phyloP scores from a whole-genome alignment of 2,329 filamentous ascomycete species.

The Trichoderma polysporum region DNA sequence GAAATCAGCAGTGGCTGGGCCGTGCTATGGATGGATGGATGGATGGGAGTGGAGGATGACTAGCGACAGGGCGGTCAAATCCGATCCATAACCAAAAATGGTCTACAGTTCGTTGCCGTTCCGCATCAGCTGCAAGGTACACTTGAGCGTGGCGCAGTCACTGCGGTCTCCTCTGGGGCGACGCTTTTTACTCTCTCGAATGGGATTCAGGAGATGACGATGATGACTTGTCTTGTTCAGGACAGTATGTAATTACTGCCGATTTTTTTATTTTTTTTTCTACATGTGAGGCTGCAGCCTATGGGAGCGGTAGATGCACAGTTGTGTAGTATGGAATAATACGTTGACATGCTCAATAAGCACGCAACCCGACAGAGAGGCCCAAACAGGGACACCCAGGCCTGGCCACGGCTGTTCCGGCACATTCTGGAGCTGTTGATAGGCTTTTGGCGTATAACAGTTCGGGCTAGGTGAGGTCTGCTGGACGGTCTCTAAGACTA shows the following conservation, averaged over 20 bases:
- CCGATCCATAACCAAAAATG: too few relatives aligned
- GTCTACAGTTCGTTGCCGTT: too few relatives aligned
- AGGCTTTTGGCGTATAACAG: background rate
- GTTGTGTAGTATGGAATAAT: too few relatives aligned
- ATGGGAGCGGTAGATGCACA: too few relatives aligned
- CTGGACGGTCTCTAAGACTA: too few relatives aligned
- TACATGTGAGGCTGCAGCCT: too few relatives aligned
- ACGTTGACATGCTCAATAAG: too few relatives aligned
- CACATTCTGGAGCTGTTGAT: background rate
- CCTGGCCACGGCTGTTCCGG: background rate
- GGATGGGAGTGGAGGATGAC: too few relatives aligned
- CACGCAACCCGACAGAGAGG: background rate
- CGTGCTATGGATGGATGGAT: background rate
- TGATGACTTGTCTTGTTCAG: background rate
- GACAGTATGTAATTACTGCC: background rate
- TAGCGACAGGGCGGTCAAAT: too few relatives aligned
- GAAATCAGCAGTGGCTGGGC: background rate
- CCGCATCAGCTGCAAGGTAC: constrained; percentile 13
- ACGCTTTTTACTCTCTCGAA: background rate
- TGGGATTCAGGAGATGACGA: background rate
- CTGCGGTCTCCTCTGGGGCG: constrained; percentile 14
- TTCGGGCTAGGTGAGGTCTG: background rate
- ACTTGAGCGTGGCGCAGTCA: constrained; percentile 20
- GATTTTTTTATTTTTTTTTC: background rate
- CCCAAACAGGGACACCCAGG: background rate